Percentiles rank a stretch among this genome's conserved stretches.
These are phyloP conservation scores for Terana coerulea DNA, from an alignment of 768 basidiomycete species.

Conservation along the genomic window DNA sequence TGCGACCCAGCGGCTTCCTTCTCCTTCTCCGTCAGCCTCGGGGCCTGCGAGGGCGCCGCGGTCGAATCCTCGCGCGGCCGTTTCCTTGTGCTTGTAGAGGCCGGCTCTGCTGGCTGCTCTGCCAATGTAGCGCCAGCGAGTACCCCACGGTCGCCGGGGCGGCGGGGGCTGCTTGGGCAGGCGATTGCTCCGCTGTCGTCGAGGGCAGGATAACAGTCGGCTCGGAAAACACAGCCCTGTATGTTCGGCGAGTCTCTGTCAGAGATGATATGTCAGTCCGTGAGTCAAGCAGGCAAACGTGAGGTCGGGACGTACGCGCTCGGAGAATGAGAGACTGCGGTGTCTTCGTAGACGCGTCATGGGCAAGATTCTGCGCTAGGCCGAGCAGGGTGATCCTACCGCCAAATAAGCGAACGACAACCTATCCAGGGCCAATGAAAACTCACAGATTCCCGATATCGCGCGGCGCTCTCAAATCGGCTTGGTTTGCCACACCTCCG, in stretches of 20 bases:
- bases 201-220: slow-evolving; percentile 61
- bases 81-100: background rate
- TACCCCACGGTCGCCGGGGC: background rate
- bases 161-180: background rate
- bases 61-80: too few species aligned
- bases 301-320: slow-evolving; percentile 51
- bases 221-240: slow-evolving; percentile 75
- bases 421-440: background rate
- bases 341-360: slow-evolving; percentile 53
- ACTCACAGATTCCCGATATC: slow-evolving; percentile 77
- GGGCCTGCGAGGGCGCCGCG: background rate
- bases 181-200: background rate
- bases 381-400: slow-evolving; percentile 63
- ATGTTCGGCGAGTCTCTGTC: slow-evolving; percentile 79
- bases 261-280: background rate
- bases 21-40: background rate
- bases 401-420: background rate
- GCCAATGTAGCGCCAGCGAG: background rate
- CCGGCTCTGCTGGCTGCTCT: background rate
- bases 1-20: slow-evolving; percentile 6
- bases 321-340: slow-evolving; percentile 69
- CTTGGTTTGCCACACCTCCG: slow-evolving; percentile 57
- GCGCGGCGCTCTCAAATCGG: slow-evolving; percentile 64
- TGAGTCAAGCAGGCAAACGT: background rate
- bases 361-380: slow-evolving; percentile 63